A percentile compares a stretch with the other conserved stretches of the same genome.
These are phyloP conservation scores for Phytomonas francai DNA, from an alignment of 208 protist genomes.

Conservation along the genomic window DNA sequence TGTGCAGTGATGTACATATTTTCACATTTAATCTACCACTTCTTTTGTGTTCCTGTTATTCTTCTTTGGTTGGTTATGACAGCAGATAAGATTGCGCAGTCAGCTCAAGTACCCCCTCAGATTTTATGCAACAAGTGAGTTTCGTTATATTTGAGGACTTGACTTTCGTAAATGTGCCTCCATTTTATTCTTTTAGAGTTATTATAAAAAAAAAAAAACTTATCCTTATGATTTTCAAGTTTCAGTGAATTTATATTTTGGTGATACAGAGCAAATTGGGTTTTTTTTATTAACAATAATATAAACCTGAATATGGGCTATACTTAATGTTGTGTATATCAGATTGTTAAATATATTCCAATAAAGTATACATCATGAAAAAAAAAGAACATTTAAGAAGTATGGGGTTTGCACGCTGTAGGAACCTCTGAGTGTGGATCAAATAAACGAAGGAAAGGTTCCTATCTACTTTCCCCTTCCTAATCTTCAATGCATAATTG, in stretches of 20 bases:
- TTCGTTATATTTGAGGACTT: conserved; percentile 3
- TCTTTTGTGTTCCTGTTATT: background rate
- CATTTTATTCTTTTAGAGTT: background rate
- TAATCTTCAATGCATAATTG: background rate
- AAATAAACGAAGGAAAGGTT: background rate
- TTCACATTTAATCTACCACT: background rate
- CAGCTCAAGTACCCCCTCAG: background rate
- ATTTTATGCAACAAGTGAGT: background rate
- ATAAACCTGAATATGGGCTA: background rate
- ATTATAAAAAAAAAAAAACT: conserved; percentile 2
- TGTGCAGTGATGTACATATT: conserved; percentile 1
- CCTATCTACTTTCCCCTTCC: background rate
- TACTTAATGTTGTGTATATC: conserved; percentile 4
- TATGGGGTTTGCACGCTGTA: background rate
- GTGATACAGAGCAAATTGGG: conserved; percentile 2
- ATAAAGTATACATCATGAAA: conserved; percentile 2
- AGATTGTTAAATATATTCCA: background rate
- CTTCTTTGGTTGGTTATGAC: background rate
- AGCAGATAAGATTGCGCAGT: background rate
- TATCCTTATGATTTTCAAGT: conserved; percentile 15
- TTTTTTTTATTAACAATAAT: background rate
- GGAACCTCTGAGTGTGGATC: background rate
- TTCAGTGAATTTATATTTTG: conserved; percentile 9
- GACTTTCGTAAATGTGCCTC: background rate
- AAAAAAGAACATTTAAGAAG: background rate